Base-by-base conservation (phyloP, 176 grass and related monocot genomes). In the Areca catechu region DNA sequence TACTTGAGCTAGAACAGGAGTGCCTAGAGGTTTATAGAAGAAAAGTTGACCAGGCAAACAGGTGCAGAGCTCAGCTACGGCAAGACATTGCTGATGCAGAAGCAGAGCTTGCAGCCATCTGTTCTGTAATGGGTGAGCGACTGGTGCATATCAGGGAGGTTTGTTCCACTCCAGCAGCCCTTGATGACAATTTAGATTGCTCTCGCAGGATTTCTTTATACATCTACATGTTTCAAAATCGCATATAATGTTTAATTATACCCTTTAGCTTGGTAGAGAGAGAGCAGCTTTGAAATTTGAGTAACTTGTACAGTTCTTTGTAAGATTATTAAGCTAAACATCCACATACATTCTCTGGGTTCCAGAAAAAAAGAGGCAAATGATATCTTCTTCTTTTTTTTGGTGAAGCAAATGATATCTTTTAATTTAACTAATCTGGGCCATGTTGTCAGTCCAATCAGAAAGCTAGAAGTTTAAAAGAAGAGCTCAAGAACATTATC, bases 21-120 rank as follows among this genome's bases (percentile, higher is more conserved):
- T 84, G 80, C 49, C 51, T 84, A 49, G 70, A 84, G 14, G 86
- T 77, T 5, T 84, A 74, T 64, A 63, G 20, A 16, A 54, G 71
- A 62, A 67, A 49, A 53, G 5, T 0, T 3, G 2, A 77, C 48
- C 65, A 66, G 55, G 81, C 86, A 14, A 89, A 71, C 64, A 72
- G 76, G 0, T 79, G 70, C 65, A 75, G 87, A 72, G 84, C 73
- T 54, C 81, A 85, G 69, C 67, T 98, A 50, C 58, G 62, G 53
- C 81, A 85, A 47, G 62, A 69, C 54, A 85, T 98, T 50, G 93
- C 81, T 20, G 87, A 88, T 51, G 65, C 72, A 19, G 69, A 88
- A 76, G 93, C 87, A 0, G 87, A 97, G 76, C 66, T 97, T 48
- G 83, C 80, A 2, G 69, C 72, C 34, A 88, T 91, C 48, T 97